These are phyloP conservation scores for Coemansia sp. DNA, from an alignment of 192 early-diverging fungal genomes.

Conservation along the genomic window DNA sequence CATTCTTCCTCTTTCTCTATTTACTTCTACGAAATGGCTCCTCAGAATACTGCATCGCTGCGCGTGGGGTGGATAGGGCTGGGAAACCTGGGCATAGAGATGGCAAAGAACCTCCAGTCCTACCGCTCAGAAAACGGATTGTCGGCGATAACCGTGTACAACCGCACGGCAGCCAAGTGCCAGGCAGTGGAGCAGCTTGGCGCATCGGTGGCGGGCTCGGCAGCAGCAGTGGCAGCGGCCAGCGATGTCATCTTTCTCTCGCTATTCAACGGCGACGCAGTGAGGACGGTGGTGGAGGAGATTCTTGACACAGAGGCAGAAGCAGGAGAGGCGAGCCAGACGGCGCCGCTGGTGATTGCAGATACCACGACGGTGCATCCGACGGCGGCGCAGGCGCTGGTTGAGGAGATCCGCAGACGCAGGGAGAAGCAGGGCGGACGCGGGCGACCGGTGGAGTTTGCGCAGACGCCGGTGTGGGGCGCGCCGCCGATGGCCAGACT, in stretches of 20 bases:
- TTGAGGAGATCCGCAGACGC: constrained; percentile 16
- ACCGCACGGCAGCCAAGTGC: constrained; percentile 61
- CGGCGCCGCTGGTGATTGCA: constrained; percentile 50
- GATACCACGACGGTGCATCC: constrained; percentile 66
- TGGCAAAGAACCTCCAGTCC: constrained; percentile 64
- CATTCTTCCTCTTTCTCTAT: not conserved
- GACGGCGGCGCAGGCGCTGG: constrained; percentile 25
- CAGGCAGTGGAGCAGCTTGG: constrained; percentile 38
- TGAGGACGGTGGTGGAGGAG: constrained; percentile 46
- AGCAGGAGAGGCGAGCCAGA: not conserved
- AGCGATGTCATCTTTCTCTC: constrained; percentile 65
- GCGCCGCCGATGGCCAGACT: constrained; percentile 54
- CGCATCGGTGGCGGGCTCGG: constrained; percentile 36
- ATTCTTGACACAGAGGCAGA: constrained; percentile 28
- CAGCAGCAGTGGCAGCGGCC: constrained; percentile 36
- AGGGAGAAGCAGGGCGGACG: not conserved
- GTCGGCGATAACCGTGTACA: constrained; percentile 58
- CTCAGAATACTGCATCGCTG: not conserved
- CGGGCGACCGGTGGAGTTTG: constrained; percentile 23
- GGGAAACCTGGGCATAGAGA: constrained; percentile 63
- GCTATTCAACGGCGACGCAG: constrained; percentile 62
- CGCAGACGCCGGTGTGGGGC: constrained; percentile 62
- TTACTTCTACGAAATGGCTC: not conserved
- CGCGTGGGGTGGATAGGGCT: constrained; percentile 65
- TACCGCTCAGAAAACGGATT: constrained; percentile 42